Percentiles rank a stretch among this genome's conserved stretches.
phyloP scores from a whole-genome alignment of 805 yeast genomes.

The Yamadazyma scolyti region DNA sequence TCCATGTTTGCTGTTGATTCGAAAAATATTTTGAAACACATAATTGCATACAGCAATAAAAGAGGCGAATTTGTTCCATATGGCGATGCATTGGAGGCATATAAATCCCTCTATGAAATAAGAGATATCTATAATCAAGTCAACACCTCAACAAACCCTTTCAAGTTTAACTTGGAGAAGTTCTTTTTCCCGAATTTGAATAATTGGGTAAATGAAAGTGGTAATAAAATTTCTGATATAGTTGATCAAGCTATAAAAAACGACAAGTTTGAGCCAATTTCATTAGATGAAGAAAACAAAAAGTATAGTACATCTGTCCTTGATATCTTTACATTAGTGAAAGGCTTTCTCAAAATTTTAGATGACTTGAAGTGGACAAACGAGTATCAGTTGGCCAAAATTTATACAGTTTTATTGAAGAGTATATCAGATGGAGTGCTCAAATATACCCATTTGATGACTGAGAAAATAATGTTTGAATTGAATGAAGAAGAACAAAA shows the following conservation, averaged over 20 bases:
- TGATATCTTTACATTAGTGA: conserved; percentile 64
- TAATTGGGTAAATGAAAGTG: conserved; percentile 42
- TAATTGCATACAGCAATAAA: conserved; percentile 36
- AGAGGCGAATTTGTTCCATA: conserved; percentile 37
- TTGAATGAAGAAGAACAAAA: conserved; percentile 31
- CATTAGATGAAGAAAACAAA: conserved; percentile 34
- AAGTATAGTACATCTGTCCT: conserved; percentile 58
- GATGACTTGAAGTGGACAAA: conserved; percentile 63
- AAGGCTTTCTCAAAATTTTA: conserved; percentile 55
- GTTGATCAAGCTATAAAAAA: conserved; percentile 52
- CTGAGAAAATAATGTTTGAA: conserved; percentile 39
- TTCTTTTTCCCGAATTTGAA: conserved; percentile 43
- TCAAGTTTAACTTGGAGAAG: conserved; percentile 54
- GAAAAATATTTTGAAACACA: conserved; percentile 46
- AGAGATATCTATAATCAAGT: conserved; percentile 51
- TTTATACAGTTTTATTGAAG: conserved; percentile 58
- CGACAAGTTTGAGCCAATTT: conserved; percentile 57
- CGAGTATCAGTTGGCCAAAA: conserved; percentile 55
- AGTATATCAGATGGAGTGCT: conserved; percentile 61
- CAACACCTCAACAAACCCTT: conserved; percentile 30
- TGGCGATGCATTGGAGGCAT: conserved; percentile 57
- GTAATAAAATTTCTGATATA: conserved; percentile 42
- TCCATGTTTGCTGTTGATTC: conserved; percentile 54
- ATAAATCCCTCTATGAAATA: conserved; percentile 49
- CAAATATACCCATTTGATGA: conserved; percentile 41